Conservation (phyloP, 1,284 basidiomycete species). For the Rugosomyces carneus region DNA sequence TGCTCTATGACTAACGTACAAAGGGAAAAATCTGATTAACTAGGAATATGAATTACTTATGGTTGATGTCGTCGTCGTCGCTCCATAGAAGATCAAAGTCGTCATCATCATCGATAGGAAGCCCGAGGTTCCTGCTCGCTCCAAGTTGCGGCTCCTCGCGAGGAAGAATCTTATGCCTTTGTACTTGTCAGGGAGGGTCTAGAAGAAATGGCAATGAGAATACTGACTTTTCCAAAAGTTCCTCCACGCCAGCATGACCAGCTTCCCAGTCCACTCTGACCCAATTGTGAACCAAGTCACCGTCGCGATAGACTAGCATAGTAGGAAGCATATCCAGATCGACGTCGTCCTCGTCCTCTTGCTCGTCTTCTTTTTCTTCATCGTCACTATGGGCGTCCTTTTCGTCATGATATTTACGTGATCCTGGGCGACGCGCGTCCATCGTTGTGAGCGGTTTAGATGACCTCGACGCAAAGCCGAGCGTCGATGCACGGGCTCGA, state of each 20-base stretch:
- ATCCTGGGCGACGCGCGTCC: conserved; percentile 17
- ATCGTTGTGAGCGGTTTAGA: conserved; percentile 27
- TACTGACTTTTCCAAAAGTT: conserved; percentile 57
- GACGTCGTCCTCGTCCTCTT: conserved; percentile 44
- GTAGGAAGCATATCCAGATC: conserved; percentile 82
- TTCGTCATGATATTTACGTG: conserved; percentile 36
- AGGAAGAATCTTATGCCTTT: conserved; percentile 43
- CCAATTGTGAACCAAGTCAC: conserved; percentile 79
- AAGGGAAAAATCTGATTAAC: too few relatives aligned
- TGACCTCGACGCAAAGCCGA: conserved; percentile 63
- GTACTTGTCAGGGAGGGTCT: not conserved
- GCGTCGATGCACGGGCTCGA: conserved; percentile 62
- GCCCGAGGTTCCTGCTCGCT: conserved; percentile 28
- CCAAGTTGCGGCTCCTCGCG: conserved; percentile 22
- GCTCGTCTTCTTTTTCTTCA: conserved; percentile 28
- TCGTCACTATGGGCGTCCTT: conserved; percentile 39
- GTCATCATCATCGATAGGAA: conserved; percentile 41
- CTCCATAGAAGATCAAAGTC: conserved; percentile 33
- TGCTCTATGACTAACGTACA: too few relatives aligned
- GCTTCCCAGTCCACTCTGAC: conserved; percentile 84
- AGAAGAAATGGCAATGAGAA: not conserved
- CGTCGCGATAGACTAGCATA: conserved; percentile 73
- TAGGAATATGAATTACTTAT: too few relatives aligned
- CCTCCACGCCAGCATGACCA: conserved; percentile 56
- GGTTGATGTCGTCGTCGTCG: conserved; percentile 29